phyloP scores from a whole-genome alignment of 495 filamentous ascomycete genomes.

The Aspergillus affinis region DNA sequence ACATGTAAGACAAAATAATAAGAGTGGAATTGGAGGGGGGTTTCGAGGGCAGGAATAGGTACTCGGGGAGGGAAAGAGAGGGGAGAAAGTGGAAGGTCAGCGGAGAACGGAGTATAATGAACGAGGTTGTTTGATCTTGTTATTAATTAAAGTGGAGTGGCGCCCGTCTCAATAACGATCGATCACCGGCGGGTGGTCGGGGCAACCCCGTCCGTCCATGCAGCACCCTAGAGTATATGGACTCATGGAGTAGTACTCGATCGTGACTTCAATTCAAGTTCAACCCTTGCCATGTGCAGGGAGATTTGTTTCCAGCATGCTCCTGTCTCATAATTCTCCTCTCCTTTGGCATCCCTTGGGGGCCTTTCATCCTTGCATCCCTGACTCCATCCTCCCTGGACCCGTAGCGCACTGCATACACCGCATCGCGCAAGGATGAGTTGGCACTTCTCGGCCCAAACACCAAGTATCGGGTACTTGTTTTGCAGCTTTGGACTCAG shows the following conservation, averaged over 20 bases:
- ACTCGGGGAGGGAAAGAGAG: neutral
- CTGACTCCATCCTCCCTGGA: neutral
- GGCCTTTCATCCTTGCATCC: neutral
- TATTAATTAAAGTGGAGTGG: constrained; percentile 16
- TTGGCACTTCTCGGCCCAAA: neutral
- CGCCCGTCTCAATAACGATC: constrained; percentile 8
- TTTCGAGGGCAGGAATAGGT: too few species aligned
- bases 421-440: neutral
- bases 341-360: neutral
- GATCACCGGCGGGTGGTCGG: constrained; percentile 20
- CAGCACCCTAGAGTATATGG: too few species aligned
- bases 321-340: too few species aligned
- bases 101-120: neutral
- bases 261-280: neutral
- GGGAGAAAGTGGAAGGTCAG: constrained; percentile 1
- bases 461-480: neutral
- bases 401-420: too few species aligned
- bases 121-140: constrained; percentile 13
- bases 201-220: constrained; percentile 27
- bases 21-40: neutral
- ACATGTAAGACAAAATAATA: neutral
- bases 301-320: too few species aligned
- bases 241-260: too few species aligned
- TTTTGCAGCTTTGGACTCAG: neutral
- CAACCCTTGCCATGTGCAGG: too few species aligned